Evolutionary conservation across 1,284 basidiomycete species (phyloP).

Genomic region (Athelia psychrophila): DNA sequence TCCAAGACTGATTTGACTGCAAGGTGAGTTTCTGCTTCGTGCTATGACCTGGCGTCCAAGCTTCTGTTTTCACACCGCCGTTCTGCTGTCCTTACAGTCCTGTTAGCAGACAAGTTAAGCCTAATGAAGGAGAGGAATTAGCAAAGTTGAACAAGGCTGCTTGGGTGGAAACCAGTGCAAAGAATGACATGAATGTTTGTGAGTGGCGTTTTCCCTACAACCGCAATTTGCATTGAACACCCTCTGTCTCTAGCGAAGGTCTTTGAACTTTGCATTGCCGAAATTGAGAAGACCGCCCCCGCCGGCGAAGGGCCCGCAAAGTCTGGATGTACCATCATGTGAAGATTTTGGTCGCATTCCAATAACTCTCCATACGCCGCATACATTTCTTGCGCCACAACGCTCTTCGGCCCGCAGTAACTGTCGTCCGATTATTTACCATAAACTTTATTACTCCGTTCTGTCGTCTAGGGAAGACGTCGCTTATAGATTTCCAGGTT

Average conservation of each 20-base stretch:
- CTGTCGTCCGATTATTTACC: constrained; percentile 1
- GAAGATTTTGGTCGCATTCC: constrained; percentile 24
- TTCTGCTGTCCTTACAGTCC: constrained; percentile 26
- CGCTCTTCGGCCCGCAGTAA: neutral
- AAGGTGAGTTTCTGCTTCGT: constrained; percentile 47
- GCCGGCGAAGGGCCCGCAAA: constrained; percentile 55
- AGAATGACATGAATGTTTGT: constrained; percentile 89
- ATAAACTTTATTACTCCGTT: constrained; percentile 1
- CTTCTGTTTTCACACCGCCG: constrained; percentile 9
- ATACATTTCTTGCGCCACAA: constrained; percentile 1
- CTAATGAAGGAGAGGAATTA: constrained; percentile 73
- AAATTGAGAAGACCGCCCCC: constrained; percentile 78
- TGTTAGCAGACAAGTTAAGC: constrained; percentile 70
- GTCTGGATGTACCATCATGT: constrained; percentile 70
- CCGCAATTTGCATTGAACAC: neutral
- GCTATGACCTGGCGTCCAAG: neutral
- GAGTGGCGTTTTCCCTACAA: constrained; percentile 33
- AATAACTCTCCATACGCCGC: constrained; percentile 11
- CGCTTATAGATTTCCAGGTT: constrained; percentile 13
- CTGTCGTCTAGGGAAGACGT: too few relatives aligned
- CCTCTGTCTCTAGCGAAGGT: constrained; percentile 61
- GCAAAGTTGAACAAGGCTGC: constrained; percentile 74
- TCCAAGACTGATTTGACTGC: constrained; percentile 87
- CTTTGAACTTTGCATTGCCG: constrained; percentile 83
- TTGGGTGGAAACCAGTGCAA: constrained; percentile 89